Conservation (phyloP, 139 green algal species). For the Micractinium sp. region DNA sequence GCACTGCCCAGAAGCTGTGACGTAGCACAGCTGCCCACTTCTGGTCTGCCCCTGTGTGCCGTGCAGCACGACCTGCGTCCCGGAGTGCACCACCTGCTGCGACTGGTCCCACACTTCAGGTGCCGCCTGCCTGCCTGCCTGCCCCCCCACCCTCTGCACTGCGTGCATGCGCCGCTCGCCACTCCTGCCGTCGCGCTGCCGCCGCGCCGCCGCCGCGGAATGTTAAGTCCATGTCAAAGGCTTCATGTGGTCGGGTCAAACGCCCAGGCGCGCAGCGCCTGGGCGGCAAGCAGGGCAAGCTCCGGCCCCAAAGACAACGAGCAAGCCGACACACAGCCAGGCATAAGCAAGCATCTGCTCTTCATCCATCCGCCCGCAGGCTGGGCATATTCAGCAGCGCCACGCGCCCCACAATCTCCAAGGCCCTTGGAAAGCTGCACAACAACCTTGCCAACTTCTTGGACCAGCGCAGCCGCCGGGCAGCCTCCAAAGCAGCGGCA, state of each 20-base stretch:
- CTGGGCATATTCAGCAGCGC: slow-evolving; percentile 49
- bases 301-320: no score
- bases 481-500: background rate
- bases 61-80: slow-evolving; percentile 41
- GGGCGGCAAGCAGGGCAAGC: no score
- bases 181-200: no score
- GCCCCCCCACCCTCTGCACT: background rate
- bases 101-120: slow-evolving; percentile 43
- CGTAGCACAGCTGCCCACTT: no score
- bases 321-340: no score
- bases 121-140: background rate
- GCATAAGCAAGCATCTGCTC: no score
- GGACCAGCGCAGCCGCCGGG: background rate
- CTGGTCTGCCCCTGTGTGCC: background rate
- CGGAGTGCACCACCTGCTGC: slow-evolving; percentile 43
- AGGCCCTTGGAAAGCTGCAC: slow-evolving; percentile 35
- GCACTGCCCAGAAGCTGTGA: no score
- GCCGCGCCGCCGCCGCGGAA: no score
- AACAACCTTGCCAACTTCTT: slow-evolving; percentile 31
- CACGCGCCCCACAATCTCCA: slow-evolving; percentile 40
- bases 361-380: background rate
- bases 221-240: no score
- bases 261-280: no score
- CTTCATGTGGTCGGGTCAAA: no score
- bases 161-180: background rate